Conservation (phyloP, 371 early-diverging fungal species). For the Rhizopus microsporus region DNA sequence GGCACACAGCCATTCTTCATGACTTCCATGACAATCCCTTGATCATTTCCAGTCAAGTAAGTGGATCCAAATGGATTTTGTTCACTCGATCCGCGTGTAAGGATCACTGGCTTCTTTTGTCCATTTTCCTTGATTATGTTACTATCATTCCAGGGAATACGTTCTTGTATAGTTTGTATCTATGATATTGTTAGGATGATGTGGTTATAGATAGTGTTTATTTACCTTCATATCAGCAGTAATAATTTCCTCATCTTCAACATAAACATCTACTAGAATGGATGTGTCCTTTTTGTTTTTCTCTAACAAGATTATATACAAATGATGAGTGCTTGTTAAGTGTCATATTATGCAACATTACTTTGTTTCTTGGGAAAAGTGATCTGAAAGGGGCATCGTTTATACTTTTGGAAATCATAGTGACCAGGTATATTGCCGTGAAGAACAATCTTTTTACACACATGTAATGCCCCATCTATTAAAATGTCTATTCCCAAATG, state of each 20-base stretch:
- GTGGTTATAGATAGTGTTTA: neutral
- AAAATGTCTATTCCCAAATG: slow-evolving; percentile 74
- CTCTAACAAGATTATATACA: slow-evolving; percentile 2
- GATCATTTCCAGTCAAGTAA: slow-evolving; percentile 63
- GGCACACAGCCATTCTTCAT: slow-evolving; percentile 66
- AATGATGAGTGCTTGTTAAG: neutral
- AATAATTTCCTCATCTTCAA: slow-evolving; percentile 30
- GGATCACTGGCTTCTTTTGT: slow-evolving; percentile 55
- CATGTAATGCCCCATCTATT: slow-evolving; percentile 69
- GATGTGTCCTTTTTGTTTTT: slow-evolving; percentile 15
- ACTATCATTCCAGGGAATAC: slow-evolving; percentile 46
- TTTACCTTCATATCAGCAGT: slow-evolving; percentile 51
- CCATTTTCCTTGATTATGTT: slow-evolving; percentile 29
- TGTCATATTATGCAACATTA: slow-evolving; percentile 3
- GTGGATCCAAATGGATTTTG: slow-evolving; percentile 77
- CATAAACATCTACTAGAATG: slow-evolving; percentile 41
- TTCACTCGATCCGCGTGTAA: slow-evolving; percentile 66
- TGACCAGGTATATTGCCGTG: slow-evolving; percentile 79
- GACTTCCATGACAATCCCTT: slow-evolving; percentile 59
- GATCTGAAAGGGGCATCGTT: slow-evolving; percentile 57
- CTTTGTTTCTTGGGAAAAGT: slow-evolving; percentile 36
- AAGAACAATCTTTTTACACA: slow-evolving; percentile 72
- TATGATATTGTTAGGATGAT: slow-evolving; percentile 24
- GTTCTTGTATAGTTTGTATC: slow-evolving; percentile 49
- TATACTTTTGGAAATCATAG: slow-evolving; percentile 73